phyloP scores from a whole-genome alignment of 2,329 filamentous ascomycete species.

The Lasiodiplodia gonubiensis region DNA sequence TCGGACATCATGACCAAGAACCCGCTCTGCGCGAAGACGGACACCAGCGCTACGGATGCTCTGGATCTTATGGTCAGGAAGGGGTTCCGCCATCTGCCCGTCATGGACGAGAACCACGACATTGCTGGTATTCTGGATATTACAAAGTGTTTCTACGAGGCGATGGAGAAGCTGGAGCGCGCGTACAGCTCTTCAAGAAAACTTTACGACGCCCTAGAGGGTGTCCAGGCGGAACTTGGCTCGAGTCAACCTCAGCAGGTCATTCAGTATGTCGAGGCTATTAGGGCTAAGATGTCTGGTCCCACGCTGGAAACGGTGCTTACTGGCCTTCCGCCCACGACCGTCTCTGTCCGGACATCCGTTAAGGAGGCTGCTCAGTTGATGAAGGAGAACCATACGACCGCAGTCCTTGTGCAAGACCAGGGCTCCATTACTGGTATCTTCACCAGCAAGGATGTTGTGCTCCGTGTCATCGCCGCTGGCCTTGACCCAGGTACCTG shows the following conservation, averaged over 20 bases:
- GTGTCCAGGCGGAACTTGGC: slow-evolving; percentile 95
- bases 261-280: slow-evolving; percentile 96
- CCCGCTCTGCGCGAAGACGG: slow-evolving; percentile 93
- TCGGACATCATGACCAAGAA: slow-evolving; percentile 99
- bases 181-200: slow-evolving; percentile 98
- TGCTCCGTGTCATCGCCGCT: slow-evolving; percentile 95
- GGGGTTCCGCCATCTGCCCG: slow-evolving; percentile 94
- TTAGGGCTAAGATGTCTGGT: slow-evolving; percentile 95
- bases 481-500: slow-evolving; percentile 92
- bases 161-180: slow-evolving; percentile 98
- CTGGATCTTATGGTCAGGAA: slow-evolving; percentile 98
- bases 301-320: slow-evolving; percentile 94
- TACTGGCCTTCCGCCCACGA: slow-evolving; percentile 88
- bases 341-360: slow-evolving; percentile 92
- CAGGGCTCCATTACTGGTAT: slow-evolving; percentile 98
- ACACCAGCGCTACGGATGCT: slow-evolving; percentile 97
- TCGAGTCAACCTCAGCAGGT: slow-evolving; percentile 97
- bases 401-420: slow-evolving; percentile 93
- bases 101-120: slow-evolving; percentile 99
- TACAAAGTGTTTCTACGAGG: slow-evolving; percentile 99
- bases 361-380: slow-evolving; percentile 93
- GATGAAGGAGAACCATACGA: slow-evolving; percentile 99
- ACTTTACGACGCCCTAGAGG: slow-evolving; percentile 95
- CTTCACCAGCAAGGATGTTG: slow-evolving; percentile 99
- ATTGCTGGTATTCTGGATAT: slow-evolving; percentile 98